Evolutionary conservation across 805 yeast species (phyloP).

Genomic region (Metschnikowia similis): DNA sequence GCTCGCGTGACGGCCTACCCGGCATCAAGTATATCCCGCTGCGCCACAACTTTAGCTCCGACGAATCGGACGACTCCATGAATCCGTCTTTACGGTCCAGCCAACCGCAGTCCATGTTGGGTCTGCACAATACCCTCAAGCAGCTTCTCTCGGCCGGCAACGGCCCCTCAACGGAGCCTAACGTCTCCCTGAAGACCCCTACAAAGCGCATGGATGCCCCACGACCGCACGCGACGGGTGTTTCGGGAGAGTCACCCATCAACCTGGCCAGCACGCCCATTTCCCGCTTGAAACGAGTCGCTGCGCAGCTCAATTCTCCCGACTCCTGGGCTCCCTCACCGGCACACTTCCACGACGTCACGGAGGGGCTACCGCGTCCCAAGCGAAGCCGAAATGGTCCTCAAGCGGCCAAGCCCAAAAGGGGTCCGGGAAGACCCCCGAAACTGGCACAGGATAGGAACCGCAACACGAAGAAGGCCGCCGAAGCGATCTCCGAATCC

Average conservation of each 20-base stretch:
- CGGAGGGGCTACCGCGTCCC: not conserved
- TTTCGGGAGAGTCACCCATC: slow-evolving; percentile 8
- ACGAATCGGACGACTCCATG: slow-evolving; percentile 5
- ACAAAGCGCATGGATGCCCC: not conserved
- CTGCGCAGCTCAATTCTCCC: slow-evolving; percentile 10
- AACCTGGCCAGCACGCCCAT: slow-evolving; percentile 14
- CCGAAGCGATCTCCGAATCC: too few species aligned
- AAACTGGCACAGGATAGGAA: not conserved
- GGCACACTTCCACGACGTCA: not conserved
- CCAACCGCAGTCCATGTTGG: slow-evolving; percentile 11
- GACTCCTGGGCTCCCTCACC: slow-evolving; percentile 2
- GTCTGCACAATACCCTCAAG: slow-evolving; percentile 15
- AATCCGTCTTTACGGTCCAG: slow-evolving; percentile 6
- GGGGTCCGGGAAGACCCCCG: not conserved
- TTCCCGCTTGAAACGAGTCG: slow-evolving; percentile 14
- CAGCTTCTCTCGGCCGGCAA: slow-evolving; percentile 13
- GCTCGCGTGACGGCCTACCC: not conserved
- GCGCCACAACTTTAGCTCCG: slow-evolving; percentile 10
- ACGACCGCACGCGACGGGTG: not conserved
- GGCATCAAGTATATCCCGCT: slow-evolving; percentile 2
- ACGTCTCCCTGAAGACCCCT: not conserved
- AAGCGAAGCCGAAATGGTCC: not conserved
- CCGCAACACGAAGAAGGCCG: not conserved
- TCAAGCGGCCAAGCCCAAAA: not conserved
- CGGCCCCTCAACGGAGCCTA: not conserved